Evolutionary conservation across 805 yeast species (phyloP), one percentile per base, ranked within the genome.

Genomic region (Alloascoidea hylecoeti): DNA sequence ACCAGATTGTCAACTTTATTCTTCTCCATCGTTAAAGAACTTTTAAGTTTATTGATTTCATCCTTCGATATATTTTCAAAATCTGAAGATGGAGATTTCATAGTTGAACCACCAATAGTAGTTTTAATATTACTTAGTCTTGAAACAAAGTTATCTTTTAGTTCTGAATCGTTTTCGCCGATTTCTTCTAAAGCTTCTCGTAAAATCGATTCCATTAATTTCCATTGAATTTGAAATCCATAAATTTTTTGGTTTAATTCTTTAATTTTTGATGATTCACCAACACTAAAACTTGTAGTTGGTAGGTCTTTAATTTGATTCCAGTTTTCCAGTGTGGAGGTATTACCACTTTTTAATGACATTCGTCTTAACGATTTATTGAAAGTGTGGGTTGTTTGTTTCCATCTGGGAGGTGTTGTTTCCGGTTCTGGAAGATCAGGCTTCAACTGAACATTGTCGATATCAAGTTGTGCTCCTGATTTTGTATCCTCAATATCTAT

Each of bases 181-280:
- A 34, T 34, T 18, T 34, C 36, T 5, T 34, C 30, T 34, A 34
- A 18, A 9, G 36, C 36, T 12, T 34, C 36, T 14, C 32, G 5
- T 13, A 34, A 14, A 12, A 34, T 18, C 9, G 36, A 12, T 18
- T 34, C 36, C 32, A 34, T 16, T n/a, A 34, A n/a, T 34, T 34
- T 34, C 14, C 17, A 34, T 18, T 34, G 36, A 6, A 34, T 34
- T 34, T 34, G 36, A 18, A 14, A 34, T 5, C 36, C 36, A 34
- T 34, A 18, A 5, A 34, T 34, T 14, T 34, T 34, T 18, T 34
- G 14, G 6, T 18, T 14, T 12, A 34, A 18, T 9, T 16, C 36
- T 34, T 34, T 16, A n/a, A 34, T 18, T 34, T 34, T 17, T 12
- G 5, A 12, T 6, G 32, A 34, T 12, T 16, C 19, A n/a, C 16